A percentile compares a stretch with the other conserved stretches of the same genome.
phyloP scores from a whole-genome alignment of 169 alveolate genomes.

The Plasmodium vivax region DNA sequence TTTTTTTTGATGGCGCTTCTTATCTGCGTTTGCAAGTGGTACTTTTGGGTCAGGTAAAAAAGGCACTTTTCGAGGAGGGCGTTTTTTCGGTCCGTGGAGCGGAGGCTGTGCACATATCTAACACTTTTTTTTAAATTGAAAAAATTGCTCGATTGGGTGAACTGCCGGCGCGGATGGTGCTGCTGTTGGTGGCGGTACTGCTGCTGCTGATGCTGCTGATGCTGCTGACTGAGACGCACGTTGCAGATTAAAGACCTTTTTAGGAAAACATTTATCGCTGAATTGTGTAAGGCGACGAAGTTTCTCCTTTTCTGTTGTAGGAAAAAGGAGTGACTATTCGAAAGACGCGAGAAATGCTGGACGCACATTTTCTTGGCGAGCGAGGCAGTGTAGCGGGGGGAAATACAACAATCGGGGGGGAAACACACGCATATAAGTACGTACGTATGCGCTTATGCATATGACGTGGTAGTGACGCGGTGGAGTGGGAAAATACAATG shows the following conservation, averaged over 20 bases:
- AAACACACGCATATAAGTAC: background rate
- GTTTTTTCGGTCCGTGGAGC: background rate
- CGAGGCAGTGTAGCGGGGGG: background rate
- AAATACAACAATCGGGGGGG: background rate
- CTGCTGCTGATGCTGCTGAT: too few relatives aligned
- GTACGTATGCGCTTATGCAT: conserved; percentile 2
- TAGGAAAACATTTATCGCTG: conserved; percentile 2
- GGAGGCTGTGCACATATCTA: conserved; percentile 18
- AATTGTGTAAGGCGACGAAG: background rate
- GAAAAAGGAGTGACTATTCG: conserved; percentile 2
- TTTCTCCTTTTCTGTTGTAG: conserved; percentile 51
- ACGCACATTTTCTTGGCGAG: conserved; percentile 29
- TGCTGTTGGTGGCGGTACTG: too few relatives aligned
- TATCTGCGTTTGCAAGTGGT: conserved; percentile 5
- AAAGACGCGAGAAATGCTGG: conserved; percentile 1
- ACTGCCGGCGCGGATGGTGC: background rate
- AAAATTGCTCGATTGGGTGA: conserved; percentile 16
- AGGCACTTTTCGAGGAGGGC: background rate
- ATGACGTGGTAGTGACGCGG: background rate
- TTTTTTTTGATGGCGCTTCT: conserved; percentile 1
- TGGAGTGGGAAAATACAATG: background rate
- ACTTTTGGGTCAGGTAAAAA: background rate
- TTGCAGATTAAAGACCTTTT: background rate
- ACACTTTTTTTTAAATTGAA: background rate
- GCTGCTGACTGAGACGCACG: background rate